Conservation (phyloP, 1,139 yeast genomes). For the Saccharomyces hybrid region DNA sequence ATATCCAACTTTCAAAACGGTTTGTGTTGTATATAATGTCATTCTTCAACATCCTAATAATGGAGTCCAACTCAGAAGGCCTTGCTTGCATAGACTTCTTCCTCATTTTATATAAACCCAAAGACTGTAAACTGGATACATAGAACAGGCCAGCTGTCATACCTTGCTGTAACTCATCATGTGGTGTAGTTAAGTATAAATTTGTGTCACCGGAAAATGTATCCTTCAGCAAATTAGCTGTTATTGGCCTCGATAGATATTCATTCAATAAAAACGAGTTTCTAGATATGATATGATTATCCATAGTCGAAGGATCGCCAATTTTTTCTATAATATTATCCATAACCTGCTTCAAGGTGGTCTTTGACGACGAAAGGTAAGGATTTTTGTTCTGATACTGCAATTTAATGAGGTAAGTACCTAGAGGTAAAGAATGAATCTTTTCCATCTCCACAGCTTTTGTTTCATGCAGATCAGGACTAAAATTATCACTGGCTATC, state of each 20-base stretch:
- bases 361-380: conserved; percentile 43
- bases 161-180: conserved; percentile 32
- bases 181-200: conserved; percentile 36
- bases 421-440: conserved; percentile 49
- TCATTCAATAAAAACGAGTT: conserved; percentile 43
- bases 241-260: conserved; percentile 47
- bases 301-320: conserved; percentile 54
- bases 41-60: conserved; percentile 53
- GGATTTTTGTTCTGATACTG: conserved; percentile 57
- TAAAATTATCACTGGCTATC: conserved; percentile 49
- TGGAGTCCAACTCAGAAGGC: conserved; percentile 71
- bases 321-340: conserved; percentile 68
- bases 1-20: conserved; percentile 79
- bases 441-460: conserved; percentile 37
- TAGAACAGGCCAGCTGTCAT: conserved; percentile 61
- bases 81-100: conserved; percentile 73
- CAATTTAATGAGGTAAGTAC: conserved; percentile 54
- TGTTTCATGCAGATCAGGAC: conserved; percentile 64
- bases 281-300: conserved; percentile 31
- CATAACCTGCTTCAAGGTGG: conserved; percentile 63
- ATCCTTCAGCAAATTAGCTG: conserved; percentile 44
- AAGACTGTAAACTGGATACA: conserved; percentile 60
- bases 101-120: conserved; percentile 57
- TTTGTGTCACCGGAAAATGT: conserved; percentile 50
- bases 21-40: conserved; percentile 63